Evolutionary conservation across 2,329 filamentous ascomycete genomes (phyloP), one percentile per base, ranked within the genome.

Genomic region (Huntiella abstrusa): DNA sequence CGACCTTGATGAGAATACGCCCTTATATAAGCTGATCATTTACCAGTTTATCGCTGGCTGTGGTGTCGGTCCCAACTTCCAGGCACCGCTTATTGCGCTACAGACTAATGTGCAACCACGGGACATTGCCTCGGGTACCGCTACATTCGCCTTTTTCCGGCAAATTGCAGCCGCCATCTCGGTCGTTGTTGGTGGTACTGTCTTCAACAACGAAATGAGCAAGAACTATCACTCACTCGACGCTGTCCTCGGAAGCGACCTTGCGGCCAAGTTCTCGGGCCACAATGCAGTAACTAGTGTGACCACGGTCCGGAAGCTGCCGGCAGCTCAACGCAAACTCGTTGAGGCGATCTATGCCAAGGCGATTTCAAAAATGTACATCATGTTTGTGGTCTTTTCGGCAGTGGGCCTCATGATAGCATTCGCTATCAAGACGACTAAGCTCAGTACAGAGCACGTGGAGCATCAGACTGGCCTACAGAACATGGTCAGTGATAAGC

Each of bases 181-280:
- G 0, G 70, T 85, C 45, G 80, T 84, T 1, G 66, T 86, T 35
- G 83, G 83, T 17, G 76, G 80, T n/a, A 80, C 84, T 40, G 70
- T 87, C 34, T 86, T 87, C 62, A 77, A 84, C 60, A 86, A 87
- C 57, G 64, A 70, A 49, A 83, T 85, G 75, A 62, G 73, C 52
- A 65, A 64, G 41, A 70, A 75, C 53, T 64, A 68, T 22, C 55
- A 61, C 3, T 55, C 56, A 6, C 66, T 82, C 28, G 59, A 62
- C 16, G 54, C 60, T 28, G 59, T 68, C 3, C 65, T 83, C 0
- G 70, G 70, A 0, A 60, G 60, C 0, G 55, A 69, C 3, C 60
- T 68, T 1, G 74, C 74, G 0, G 53, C 58, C 3, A 55, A 64
- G 17, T 66, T 83, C 4, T 68, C 71, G 3, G 76, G 77, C n/a